phyloP scores from a whole-genome alignment of 176 grass and related monocot genomes.

The Thalia dealbata region DNA sequence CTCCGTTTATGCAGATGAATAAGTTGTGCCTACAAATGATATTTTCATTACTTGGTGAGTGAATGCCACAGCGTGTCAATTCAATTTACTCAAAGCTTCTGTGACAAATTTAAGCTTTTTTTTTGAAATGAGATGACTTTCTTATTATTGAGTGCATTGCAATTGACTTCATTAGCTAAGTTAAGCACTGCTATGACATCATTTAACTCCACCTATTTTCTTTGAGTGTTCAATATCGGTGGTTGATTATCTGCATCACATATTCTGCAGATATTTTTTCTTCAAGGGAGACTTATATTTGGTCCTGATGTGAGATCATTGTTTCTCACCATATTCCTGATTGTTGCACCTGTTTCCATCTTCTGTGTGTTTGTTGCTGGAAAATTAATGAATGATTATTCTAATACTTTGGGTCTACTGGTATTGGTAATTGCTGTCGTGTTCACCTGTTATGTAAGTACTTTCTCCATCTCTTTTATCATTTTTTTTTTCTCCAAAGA shows the following conservation, averaged over 20 bases:
- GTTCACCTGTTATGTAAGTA: constrained; percentile 85
- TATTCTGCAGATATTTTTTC: constrained; percentile 72
- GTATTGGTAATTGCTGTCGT: constrained; percentile 61
- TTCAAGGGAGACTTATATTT: constrained; percentile 93
- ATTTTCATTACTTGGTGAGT: background rate
- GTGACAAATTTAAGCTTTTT: background rate
- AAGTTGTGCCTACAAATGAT: background rate
- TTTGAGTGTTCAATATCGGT: background rate
- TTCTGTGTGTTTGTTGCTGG: constrained; percentile 89
- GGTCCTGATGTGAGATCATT: constrained; percentile 88
- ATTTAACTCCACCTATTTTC: background rate
- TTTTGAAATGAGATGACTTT: background rate
- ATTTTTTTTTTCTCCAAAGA: background rate
- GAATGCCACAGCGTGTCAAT: background rate
- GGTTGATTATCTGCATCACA: background rate
- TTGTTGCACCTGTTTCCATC: constrained; percentile 60
- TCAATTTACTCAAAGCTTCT: background rate
- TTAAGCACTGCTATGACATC: background rate
- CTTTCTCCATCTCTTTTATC: background rate
- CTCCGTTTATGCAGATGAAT: background rate
- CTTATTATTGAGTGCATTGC: background rate
- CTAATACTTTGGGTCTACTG: constrained; percentile 57
- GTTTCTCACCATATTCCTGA: constrained; percentile 89
- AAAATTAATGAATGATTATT: constrained; percentile 77
- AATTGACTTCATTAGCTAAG: background rate